Conservation (phyloP, 2,329 filamentous ascomycete species). For the Sporothrix phasma region DNA sequence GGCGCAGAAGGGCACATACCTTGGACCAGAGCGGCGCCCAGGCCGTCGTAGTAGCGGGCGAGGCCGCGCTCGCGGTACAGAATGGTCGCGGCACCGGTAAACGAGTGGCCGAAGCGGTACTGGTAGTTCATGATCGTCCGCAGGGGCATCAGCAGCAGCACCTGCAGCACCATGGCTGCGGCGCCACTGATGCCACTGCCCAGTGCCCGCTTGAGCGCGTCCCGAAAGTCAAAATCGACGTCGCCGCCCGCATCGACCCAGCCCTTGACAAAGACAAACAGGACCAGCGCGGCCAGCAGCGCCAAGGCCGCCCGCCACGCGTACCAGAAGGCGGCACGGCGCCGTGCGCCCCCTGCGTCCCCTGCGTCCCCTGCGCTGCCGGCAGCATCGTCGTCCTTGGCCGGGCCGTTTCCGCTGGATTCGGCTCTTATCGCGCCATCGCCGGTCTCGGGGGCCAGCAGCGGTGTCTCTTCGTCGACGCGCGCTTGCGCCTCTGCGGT, state of each 20-base stretch:
- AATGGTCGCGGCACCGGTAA: slow-evolving; percentile 30
- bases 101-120: slow-evolving; percentile 36
- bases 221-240: slow-evolving; percentile 35
- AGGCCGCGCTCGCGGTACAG: slow-evolving; percentile 34
- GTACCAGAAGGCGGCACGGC: slow-evolving; percentile 15
- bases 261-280: slow-evolving; percentile 34
- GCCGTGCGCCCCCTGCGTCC: neutral
- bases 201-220: slow-evolving; percentile 35
- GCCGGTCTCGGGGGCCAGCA: slow-evolving; percentile 5
- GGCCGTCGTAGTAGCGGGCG: slow-evolving; percentile 36
- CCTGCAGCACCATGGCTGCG: slow-evolving; percentile 39
- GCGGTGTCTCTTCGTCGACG: slow-evolving; percentile 15
- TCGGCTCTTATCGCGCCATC: neutral
- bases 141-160: slow-evolving; percentile 38
- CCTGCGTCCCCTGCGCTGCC: neutral
- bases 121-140: slow-evolving; percentile 44
- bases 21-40: slow-evolving; percentile 36
- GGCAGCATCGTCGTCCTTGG: neutral
- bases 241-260: slow-evolving; percentile 36
- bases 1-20: too few species aligned
- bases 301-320: slow-evolving; percentile 30
- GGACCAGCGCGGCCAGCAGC: slow-evolving; percentile 25
- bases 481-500: neutral
- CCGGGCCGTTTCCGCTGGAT: neutral
- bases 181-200: slow-evolving; percentile 38